Base-by-base conservation (phyloP, 2,329 filamentous ascomycete genomes). In the Tolypocladium endophyticum region DNA sequence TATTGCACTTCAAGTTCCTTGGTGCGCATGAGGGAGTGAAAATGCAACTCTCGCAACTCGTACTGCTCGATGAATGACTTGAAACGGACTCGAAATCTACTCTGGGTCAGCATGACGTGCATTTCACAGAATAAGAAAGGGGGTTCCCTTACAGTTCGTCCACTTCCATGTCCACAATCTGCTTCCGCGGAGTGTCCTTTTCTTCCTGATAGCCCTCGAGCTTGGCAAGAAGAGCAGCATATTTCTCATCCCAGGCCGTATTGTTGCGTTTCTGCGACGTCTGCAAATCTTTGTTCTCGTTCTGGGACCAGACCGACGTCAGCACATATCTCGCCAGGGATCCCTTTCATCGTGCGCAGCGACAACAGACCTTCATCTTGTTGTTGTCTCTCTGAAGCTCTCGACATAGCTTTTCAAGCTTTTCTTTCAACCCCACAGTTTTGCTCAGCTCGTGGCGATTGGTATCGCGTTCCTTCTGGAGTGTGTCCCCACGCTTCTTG, bases 371-470 rank as follows among this genome's bases (percentile, higher is more conserved):
- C 87, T 97, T 97, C 65, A 99, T 86, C 76, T 96, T 95, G 76
- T 97, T 97, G 74, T 99, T 99, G 71, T 99, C 94, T 68, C 93
- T 89, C 62, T 95, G 94, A 59, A 99, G 81, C 73, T 99, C 94
- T 60, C 94, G 82, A 68, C 92, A 97, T 38, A 99, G 80, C 72
- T 97, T 99, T 75, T 99, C 94, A 54, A 99, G 79, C 76, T 97
- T 97, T 73, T 97, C 92, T 73, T 96, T 97, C 71, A 97, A 85
- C 1, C 87, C 89, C 25, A 89, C 87, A 28, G 92, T 93, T 76
- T 96, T 96, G 76, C 86, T 93, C 59, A 96, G 80, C 72, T 99
- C 94, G 55, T 87, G 89, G 67, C 92, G 86, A 60, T 89, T 88
- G 65, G 90, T 87, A 71, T 99, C 94, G 73, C 96, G 95, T 69